Conservation (phyloP, 2,329 filamentous ascomycete species). For the Epichloe uncinata region DNA sequence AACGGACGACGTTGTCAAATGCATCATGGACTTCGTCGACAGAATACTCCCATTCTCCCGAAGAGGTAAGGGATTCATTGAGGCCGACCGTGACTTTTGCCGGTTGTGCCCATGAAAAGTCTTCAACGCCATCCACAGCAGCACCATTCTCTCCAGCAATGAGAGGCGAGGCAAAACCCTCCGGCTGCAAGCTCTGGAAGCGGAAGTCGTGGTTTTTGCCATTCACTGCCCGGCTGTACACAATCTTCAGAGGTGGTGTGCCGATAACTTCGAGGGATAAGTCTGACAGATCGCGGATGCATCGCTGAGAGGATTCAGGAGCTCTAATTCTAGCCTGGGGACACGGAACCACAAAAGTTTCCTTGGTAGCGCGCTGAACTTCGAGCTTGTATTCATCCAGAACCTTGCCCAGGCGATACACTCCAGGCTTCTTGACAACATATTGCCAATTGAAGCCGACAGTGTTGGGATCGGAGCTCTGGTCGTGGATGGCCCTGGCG, state of each 20-base stretch:
- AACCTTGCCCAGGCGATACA: conserved; percentile 75
- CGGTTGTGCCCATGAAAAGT: conserved; percentile 68
- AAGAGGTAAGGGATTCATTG: conserved; percentile 73
- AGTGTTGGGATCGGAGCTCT: conserved; percentile 47
- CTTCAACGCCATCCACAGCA: conserved; percentile 47
- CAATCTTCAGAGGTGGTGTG: conserved; percentile 81
- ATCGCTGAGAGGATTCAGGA: conserved; percentile 52
- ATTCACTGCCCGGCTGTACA: conserved; percentile 82
- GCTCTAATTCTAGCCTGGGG: conserved; percentile 64
- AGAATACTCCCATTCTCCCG: conserved; percentile 78
- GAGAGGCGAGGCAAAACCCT: conserved; percentile 69
- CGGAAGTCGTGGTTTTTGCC: conserved; percentile 71
- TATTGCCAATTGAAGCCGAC: conserved; percentile 57
- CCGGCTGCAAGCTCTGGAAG: conserved; percentile 86
- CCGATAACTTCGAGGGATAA: conserved; percentile 73
- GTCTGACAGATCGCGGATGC: conserved; percentile 78
- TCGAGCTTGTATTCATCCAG: conserved; percentile 90
- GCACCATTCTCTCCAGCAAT: conserved; percentile 48
- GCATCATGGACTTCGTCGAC: conserved; percentile 88
- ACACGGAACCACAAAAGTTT: conserved; percentile 76
- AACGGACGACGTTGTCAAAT: conserved; percentile 75
- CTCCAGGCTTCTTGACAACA: conserved; percentile 69
- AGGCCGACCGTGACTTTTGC: conserved; percentile 67
- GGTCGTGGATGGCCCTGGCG: conserved; percentile 52
- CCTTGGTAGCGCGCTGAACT: conserved; percentile 61